Base-by-base conservation (phyloP, 495 filamentous ascomycete species). In the Penicillium desertorum region DNA sequence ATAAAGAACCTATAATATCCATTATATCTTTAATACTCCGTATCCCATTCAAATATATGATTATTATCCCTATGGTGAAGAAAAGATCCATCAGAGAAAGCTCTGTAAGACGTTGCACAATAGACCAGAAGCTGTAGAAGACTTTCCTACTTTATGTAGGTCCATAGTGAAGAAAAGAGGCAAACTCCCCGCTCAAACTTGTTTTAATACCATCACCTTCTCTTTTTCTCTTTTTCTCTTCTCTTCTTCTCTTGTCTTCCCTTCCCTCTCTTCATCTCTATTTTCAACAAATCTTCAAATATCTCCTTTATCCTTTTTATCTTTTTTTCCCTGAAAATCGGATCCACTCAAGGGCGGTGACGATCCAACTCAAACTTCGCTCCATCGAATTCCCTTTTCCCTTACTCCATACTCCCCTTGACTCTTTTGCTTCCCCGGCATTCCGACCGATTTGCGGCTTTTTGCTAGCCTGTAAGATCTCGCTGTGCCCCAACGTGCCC, bases 401-500 rank as follows among this genome's bases (percentile, higher is more conserved):
- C 25, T 46, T 16, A 29, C 48, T 5, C 30, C 25, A 43, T 16
- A 29, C 48, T 5, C n/a, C 14, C n/a, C 14, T 47, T 54, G 30
- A 12, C 10, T 34, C 30, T 34, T 34, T 34, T 14, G 30, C 10
- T 56, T 39, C 37, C 32, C 54, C 54, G 58, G 53, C 49, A 53
- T 19, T 58, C 53, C 44, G 48, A 48, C 54, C 54, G 58, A 62
- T 58, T 56, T 62, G 51, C 52, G 50, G 62, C 58, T 54, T 27
- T 57, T 53, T 58, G 43, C 32, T 62, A 63, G 65, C 73, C 73
- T 72, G 71, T 76, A 70, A 75, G 66, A 69, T 67, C 63, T 49
- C 60, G 41, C 61, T 56, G 32, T 67, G 56, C 37, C 45, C 41
- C 61, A 75, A 77, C 72, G 72, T 75, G 74, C 61, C 57, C 59